These are phyloP conservation scores for Chaetothyriales sp. DNA, from an alignment of 2,329 filamentous ascomycete species.

Conservation along the genomic window DNA sequence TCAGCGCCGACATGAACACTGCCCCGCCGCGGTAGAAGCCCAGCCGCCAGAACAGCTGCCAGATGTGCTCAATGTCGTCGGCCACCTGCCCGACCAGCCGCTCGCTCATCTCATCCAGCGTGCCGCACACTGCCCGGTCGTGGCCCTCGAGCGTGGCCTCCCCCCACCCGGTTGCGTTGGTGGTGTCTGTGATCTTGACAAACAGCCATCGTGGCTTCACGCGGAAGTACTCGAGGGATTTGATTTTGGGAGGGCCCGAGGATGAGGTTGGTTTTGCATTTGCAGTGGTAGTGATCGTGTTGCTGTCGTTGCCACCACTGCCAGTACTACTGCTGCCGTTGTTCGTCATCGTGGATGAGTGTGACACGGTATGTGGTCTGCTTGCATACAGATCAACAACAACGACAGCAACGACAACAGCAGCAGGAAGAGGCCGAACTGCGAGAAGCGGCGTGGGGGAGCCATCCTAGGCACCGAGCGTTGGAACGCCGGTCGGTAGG, in stretches of 20 bases:
- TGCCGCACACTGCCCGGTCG: constrained; percentile 57
- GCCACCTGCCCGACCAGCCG: constrained; percentile 53
- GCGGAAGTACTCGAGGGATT: constrained; percentile 56
- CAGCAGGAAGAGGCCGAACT: not conserved
- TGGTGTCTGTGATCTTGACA: constrained; percentile 57
- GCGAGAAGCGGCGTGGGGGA: too few species aligned
- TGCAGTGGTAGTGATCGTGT: not conserved
- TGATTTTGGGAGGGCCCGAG: constrained; percentile 28
- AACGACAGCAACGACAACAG: too few species aligned
- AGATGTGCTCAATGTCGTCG: constrained; percentile 66
- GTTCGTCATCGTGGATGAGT: not conserved
- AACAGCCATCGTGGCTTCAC: constrained; percentile 64
- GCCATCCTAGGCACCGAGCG: too few species aligned
- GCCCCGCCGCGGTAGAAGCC: constrained; percentile 66
- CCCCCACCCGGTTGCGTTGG: constrained; percentile 53
- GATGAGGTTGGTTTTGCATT: not conserved
- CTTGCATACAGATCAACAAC: not conserved
- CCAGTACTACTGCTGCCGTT: not conserved
- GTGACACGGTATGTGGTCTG: not conserved
- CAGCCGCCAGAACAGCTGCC: constrained; percentile 48
- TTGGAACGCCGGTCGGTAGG: not conserved
- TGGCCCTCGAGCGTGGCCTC: constrained; percentile 62
- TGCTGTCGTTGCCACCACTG: not conserved
- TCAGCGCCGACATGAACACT: constrained; percentile 64
- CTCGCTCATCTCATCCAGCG: constrained; percentile 49